These are phyloP conservation scores for Blastobotrys ciferrii DNA, from an alignment of 1,139 yeast genomes.

Conservation along the genomic window DNA sequence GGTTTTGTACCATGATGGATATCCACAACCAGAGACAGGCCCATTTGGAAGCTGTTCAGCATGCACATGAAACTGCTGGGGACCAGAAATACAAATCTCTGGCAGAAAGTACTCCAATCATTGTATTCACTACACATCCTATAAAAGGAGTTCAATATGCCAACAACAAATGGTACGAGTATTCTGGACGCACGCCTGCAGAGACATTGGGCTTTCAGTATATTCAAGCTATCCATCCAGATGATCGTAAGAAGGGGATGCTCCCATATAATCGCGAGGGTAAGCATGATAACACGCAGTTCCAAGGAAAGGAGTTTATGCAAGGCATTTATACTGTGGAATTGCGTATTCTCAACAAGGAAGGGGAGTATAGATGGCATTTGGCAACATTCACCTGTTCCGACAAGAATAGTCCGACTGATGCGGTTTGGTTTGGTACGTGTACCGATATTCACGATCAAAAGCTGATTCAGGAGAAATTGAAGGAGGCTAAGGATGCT, in stretches of 20 bases:
- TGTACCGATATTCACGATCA: conserved; percentile 38
- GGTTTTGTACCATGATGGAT: conserved; percentile 41
- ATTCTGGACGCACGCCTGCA: conserved; percentile 32
- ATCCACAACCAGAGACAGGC: conserved; percentile 37
- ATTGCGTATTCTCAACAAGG: conserved; percentile 29
- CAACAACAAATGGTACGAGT: conserved; percentile 37
- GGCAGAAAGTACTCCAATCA: conserved; percentile 38
- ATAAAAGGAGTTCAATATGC: conserved; percentile 35
- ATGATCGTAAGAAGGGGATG: conserved; percentile 33
- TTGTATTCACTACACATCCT: conserved; percentile 36
- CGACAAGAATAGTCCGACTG: conserved; percentile 20
- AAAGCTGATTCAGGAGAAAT: conserved; percentile 49
- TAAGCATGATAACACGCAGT: conserved; percentile 16
- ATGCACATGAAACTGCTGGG: conserved; percentile 35
- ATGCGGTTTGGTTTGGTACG: conserved; percentile 37
- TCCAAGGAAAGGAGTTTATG: conserved; percentile 22
- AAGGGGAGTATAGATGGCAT: conserved; percentile 36
- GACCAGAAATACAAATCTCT: conserved; percentile 37
- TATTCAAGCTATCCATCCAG: conserved; percentile 31
- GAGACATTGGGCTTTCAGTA: conserved; percentile 36
- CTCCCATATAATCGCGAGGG: conserved; percentile 22
- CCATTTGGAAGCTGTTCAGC: conserved; percentile 33
- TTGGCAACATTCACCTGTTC: conserved; percentile 32
- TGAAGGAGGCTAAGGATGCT: conserved; percentile 82
- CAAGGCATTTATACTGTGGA: conserved; percentile 29